phyloP scores from a whole-genome alignment of 306 rosid genomes.

The Prunus armeniaca region DNA sequence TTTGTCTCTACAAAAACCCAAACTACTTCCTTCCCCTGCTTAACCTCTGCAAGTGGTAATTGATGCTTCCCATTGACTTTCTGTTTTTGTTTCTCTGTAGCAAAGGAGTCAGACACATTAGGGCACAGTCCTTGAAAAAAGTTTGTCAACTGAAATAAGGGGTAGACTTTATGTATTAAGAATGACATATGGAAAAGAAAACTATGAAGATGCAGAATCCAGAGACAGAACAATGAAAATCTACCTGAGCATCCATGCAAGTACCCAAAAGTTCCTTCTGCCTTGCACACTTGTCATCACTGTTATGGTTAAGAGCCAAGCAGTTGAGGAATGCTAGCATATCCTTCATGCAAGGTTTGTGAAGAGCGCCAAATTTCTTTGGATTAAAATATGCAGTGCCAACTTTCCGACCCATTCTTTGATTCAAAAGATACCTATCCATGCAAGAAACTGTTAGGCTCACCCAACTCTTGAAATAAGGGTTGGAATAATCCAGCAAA shows the following conservation, averaged over 20 bases:
- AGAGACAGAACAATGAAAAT: conserved; percentile 4
- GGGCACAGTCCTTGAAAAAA: neutral
- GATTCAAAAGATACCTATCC: neutral
- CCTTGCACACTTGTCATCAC: conserved; percentile 41
- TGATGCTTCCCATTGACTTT: conserved; percentile 77
- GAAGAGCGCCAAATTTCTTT: conserved; percentile 65
- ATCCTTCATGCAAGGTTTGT: conserved; percentile 94
- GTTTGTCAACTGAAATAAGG: neutral
- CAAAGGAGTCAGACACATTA: conserved; percentile 18
- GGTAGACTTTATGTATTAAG: neutral
- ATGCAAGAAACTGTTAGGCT: neutral
- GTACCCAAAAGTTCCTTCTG: conserved; percentile 57
- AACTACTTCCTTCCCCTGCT: conserved; percentile 72
- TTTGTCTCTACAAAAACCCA: conserved; percentile 12
- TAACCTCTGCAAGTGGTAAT: conserved; percentile 92
- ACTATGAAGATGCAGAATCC: conserved; percentile 6
- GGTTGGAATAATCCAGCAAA: neutral
- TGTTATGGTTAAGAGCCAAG: conserved; percentile 45
- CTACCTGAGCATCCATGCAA: conserved; percentile 82
- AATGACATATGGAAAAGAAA: neutral
- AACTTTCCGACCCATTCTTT: conserved; percentile 75
- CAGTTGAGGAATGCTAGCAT: conserved; percentile 76
- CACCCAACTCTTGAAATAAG: neutral
- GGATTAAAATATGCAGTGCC: conserved; percentile 64
- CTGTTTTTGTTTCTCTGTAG: conserved; percentile 62